These are phyloP conservation scores for Phytophthora tubulina DNA, from an alignment of 352 stramenopile genomes.

Conservation along the genomic window DNA sequence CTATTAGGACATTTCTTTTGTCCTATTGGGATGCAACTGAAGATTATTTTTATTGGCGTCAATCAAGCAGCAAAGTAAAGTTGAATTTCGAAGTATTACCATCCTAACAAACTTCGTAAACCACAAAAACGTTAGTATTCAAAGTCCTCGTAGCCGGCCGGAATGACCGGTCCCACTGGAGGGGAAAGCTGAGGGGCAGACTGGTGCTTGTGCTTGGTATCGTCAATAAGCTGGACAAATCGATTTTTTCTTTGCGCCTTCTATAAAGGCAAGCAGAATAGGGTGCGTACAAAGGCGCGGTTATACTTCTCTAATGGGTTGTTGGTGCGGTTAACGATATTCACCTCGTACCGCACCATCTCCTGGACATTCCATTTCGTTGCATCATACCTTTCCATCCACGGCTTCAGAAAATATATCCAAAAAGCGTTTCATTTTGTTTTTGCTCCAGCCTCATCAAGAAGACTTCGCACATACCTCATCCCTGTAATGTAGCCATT, in stretches of 20 bases:
- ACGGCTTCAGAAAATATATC: slow-evolving; percentile 4
- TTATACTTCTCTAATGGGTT: slow-evolving; percentile 12
- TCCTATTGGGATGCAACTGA: too few relatives aligned
- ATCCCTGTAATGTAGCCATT: background rate
- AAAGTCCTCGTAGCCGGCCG: background rate
- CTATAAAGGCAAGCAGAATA: background rate
- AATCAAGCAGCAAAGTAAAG: too few relatives aligned
- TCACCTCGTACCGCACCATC: background rate
- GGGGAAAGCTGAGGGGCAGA: background rate
- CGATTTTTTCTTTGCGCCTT: background rate
- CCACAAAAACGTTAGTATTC: too few relatives aligned
- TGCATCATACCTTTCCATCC: slow-evolving; percentile 1
- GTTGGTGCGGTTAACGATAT: background rate
- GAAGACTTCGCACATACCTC: background rate
- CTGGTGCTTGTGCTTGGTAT: background rate
- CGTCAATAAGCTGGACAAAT: background rate
- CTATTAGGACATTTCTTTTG: too few relatives aligned
- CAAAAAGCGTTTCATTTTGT: slow-evolving; percentile 8
- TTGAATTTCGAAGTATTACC: too few relatives aligned
- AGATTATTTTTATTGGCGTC: too few relatives aligned
- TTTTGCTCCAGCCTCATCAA: slow-evolving; percentile 1
- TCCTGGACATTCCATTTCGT: background rate
- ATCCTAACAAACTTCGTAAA: too few relatives aligned
- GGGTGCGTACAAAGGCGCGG: background rate
- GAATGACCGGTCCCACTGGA: background rate